Conservation (phyloP, 2,329 filamentous ascomycete genomes). For the Penicillium psychrosexuale region DNA sequence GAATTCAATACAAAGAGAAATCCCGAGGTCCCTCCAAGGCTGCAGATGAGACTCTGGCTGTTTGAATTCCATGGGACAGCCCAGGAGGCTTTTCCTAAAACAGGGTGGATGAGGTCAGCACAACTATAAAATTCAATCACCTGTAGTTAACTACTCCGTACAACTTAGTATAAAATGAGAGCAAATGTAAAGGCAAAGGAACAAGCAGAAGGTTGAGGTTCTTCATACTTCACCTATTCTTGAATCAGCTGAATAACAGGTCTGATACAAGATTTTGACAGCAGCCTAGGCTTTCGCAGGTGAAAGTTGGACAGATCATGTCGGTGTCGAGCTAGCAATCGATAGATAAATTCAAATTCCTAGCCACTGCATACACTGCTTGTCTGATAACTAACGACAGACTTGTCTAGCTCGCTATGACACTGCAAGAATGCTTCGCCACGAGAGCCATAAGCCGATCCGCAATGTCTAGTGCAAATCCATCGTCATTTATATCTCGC, state of each 20-base stretch:
- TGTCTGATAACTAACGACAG: too few species aligned
- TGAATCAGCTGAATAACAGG: background rate
- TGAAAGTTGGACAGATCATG: background rate
- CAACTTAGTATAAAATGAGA: background rate
- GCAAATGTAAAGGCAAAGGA: background rate
- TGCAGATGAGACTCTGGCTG: background rate
- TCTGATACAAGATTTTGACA: too few species aligned
- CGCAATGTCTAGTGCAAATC: too few species aligned
- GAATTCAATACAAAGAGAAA: background rate
- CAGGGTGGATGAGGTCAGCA: slow-evolving; percentile 5
- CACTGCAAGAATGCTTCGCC: too few species aligned
- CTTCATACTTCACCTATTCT: background rate
- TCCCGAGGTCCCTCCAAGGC: background rate
- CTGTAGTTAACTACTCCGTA: too few species aligned
- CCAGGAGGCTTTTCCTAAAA: background rate
- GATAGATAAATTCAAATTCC: background rate
- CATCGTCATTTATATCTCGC: too few species aligned
- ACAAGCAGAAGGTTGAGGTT: background rate
- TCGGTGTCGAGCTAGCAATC: background rate
- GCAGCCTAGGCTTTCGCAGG: background rate
- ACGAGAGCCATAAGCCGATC: too few species aligned
- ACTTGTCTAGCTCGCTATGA: too few species aligned
- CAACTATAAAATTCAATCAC: background rate
- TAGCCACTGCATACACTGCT: too few species aligned
- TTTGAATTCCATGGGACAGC: background rate